Percentiles rank a stretch among this genome's conserved stretches.
Conservation (phyloP, 441 rosid species). For the Bocquillonia castaneifolia region DNA sequence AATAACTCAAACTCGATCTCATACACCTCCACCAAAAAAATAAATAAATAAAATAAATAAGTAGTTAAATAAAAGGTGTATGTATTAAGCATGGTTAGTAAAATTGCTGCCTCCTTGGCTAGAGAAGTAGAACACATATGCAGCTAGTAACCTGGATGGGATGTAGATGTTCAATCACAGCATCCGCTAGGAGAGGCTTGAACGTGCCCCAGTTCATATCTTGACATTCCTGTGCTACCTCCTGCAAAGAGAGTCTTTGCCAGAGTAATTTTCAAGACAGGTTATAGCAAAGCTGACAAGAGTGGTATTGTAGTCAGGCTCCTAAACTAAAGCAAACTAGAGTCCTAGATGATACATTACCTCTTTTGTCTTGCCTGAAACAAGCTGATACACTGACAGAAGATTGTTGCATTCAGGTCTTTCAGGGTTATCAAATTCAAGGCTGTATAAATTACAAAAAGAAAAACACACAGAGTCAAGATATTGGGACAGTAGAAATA, state of each 20-base stretch:
- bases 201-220: constrained; percentile 81
- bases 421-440: constrained; percentile 84
- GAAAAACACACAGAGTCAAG: constrained; percentile 10
- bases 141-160: constrained; percentile 73
- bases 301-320: background rate
- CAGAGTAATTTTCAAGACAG: constrained; percentile 1
- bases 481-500: constrained; percentile 4
- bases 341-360: constrained; percentile 32
- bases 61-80: background rate
- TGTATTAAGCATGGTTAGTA: background rate
- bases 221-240: constrained; percentile 68
- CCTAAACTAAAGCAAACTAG: constrained; percentile 12
- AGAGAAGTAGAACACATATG: background rate
- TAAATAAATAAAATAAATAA: no score
- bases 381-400: constrained; percentile 81
- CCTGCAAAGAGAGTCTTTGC: constrained; percentile 37
- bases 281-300: constrained; percentile 7
- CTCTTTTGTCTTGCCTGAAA: constrained; percentile 85
- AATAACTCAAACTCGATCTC: no score
- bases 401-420: constrained; percentile 94
- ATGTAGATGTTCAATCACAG: constrained; percentile 71
- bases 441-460: constrained; percentile 35
- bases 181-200: constrained; percentile 65
- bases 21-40: no score
- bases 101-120: background rate